Conservation (phyloP, 106 monocot genomes). For the Alisma plantagoaquatica region DNA sequence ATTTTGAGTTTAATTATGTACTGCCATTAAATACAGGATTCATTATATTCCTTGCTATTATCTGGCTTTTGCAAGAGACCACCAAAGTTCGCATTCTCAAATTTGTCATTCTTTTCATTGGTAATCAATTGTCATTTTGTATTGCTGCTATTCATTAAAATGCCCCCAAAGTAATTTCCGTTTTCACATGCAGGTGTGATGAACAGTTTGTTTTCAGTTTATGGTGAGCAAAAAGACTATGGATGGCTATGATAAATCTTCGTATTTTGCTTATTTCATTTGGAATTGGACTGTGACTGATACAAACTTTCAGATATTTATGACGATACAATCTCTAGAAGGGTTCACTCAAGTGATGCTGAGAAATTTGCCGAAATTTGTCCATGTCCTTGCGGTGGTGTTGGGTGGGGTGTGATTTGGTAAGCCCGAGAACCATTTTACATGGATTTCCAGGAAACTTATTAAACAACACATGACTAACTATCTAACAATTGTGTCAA, state of each 20-base stretch:
- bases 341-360: constrained; percentile 30
- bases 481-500: constrained; percentile 2
- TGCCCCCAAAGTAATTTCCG: neutral
- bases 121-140: constrained; percentile 4
- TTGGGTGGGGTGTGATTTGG: constrained; percentile 31
- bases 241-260: neutral
- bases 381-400: constrained; percentile 26
- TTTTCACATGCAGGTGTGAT: constrained; percentile 16
- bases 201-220: constrained; percentile 34
- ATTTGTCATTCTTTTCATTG: constrained; percentile 45
- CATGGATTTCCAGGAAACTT: neutral
- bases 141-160: neutral
- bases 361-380: constrained; percentile 28
- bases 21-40: constrained; percentile 77
- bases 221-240: constrained; percentile 7
- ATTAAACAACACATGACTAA: neutral
- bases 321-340: constrained; percentile 27
- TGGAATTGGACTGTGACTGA: neutral
- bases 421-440: neutral
- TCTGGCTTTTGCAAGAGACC: constrained; percentile 84
- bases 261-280: neutral
- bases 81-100: constrained; percentile 62
- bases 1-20: neutral
- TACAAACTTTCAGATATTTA: constrained; percentile 18
- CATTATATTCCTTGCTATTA: constrained; percentile 64